Conservation (phyloP, 345 rosid genomes). For the Noccaea caerulescens region DNA sequence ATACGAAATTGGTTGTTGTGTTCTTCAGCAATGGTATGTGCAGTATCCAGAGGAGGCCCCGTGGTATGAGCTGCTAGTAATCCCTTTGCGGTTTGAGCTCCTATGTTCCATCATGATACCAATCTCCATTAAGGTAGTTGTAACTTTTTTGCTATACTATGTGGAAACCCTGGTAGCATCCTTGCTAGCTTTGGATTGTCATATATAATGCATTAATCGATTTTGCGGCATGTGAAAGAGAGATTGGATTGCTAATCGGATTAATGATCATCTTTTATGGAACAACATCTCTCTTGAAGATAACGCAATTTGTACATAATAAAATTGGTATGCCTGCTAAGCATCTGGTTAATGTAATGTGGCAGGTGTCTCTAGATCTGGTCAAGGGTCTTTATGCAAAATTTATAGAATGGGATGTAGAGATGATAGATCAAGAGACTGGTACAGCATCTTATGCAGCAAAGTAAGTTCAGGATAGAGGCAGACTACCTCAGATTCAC, state of each 20-base stretch:
- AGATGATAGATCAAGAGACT: conserved; percentile 89
- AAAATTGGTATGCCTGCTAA: conserved; percentile 21
- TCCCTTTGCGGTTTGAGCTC: conserved; percentile 96
- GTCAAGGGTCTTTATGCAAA: conserved; percentile 95
- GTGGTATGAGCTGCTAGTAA: conserved; percentile 93
- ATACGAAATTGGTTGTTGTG: conserved; percentile 27
- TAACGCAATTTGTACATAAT: neutral
- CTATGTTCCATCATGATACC: conserved; percentile 99
- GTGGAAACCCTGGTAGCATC: conserved; percentile 1
- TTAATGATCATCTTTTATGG: neutral
- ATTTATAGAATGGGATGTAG: conserved; percentile 88
- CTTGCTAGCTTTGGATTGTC: conserved; percentile 11
- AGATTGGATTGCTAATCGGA: neutral
- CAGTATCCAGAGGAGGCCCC: conserved; percentile 86
- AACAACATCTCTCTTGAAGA: conserved; percentile 10
- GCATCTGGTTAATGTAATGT: conserved; percentile 29
- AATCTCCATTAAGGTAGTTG: conserved; percentile 83
- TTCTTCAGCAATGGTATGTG: conserved; percentile 95
- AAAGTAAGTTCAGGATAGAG: conserved; percentile 64
- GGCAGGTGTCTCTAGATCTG: conserved; percentile 93
- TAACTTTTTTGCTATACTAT: conserved; percentile 4
- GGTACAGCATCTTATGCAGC: conserved; percentile 81
- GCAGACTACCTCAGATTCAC: conserved; percentile 27
- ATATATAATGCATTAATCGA: neutral
- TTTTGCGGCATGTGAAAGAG: conserved; percentile 17